These are phyloP conservation scores for Celoporthe dispersa DNA, from an alignment of 2,329 filamentous ascomycete genomes.

Conservation along the genomic window DNA sequence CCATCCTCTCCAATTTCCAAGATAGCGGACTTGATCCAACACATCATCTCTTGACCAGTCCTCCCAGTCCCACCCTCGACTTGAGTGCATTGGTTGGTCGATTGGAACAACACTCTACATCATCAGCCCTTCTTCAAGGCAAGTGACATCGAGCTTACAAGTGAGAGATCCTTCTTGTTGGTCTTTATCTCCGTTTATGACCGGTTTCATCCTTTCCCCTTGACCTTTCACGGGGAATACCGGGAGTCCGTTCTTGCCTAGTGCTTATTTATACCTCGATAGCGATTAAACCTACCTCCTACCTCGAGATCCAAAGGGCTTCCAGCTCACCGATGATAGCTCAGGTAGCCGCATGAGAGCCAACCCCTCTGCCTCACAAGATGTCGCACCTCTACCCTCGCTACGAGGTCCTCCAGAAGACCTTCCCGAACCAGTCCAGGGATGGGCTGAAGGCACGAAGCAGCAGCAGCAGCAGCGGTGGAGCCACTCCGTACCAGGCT, in stretches of 20 bases:
- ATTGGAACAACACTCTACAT: background rate
- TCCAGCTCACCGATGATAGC: background rate
- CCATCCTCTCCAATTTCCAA: background rate
- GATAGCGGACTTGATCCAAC: background rate
- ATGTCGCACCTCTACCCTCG: slow-evolving; percentile 63
- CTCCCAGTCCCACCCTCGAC: background rate
- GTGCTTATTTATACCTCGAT: slow-evolving; percentile 6
- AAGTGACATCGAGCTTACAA: background rate
- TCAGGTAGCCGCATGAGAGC: slow-evolving; percentile 3
- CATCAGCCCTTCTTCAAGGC: background rate
- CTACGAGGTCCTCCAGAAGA: slow-evolving; percentile 56
- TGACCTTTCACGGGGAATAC: background rate
- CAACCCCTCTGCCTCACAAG: slow-evolving; percentile 31
- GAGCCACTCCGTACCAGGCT: slow-evolving; percentile 55
- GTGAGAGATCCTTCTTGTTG: background rate
- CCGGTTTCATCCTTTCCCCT: background rate
- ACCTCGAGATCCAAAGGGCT: background rate
- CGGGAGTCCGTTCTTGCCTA: background rate
- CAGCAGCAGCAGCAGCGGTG: slow-evolving; percentile 33
- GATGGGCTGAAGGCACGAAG: slow-evolving; percentile 39
- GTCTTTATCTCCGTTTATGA: background rate
- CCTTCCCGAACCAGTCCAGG: slow-evolving; percentile 52
- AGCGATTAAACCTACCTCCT: background rate
- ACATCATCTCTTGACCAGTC: background rate
- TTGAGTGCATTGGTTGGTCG: background rate